phyloP scores from a whole-genome alignment of 179 eudicot species.

The Patellifolia procumbens region DNA sequence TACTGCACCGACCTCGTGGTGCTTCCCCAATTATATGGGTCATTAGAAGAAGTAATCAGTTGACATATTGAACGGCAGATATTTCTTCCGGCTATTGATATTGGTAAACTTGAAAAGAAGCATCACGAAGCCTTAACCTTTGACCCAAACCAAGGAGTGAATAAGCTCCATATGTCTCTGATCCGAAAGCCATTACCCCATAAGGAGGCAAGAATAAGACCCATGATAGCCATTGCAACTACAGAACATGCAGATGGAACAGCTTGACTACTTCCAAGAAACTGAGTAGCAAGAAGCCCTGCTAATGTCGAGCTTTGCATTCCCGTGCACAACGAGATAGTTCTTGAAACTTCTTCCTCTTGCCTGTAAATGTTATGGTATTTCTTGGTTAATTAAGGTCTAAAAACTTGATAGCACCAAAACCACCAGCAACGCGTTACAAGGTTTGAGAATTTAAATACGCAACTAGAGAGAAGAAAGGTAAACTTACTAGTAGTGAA shows the following conservation, averaged over 20 bases:
- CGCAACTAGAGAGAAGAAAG: neutral
- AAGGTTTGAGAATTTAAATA: neutral
- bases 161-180: conserved; percentile 51
- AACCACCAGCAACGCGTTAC: neutral
- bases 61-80: neutral
- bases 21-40: neutral
- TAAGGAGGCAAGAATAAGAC: conserved; percentile 85
- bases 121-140: conserved; percentile 42
- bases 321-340: conserved; percentile 89
- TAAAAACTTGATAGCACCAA: neutral
- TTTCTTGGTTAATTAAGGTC: neutral
- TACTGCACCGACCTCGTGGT: conserved; percentile 9
- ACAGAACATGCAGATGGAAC: conserved; percentile 98
- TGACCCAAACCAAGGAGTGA: conserved; percentile 44
- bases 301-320: conserved; percentile 99
- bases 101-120: neutral
- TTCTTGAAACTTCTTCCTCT: conserved; percentile 85
- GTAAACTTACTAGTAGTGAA: neutral
- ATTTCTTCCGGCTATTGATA: neutral
- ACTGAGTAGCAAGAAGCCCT: conserved; percentile 95
- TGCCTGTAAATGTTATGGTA: conserved; percentile 47
- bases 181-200: conserved; percentile 85
- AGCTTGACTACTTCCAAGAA: conserved; percentile 85
- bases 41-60: neutral
- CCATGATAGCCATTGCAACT: conserved; percentile 97